phyloP scores from a whole-genome alignment of 306 rosid species.

The Cicer pinnatifidum region DNA sequence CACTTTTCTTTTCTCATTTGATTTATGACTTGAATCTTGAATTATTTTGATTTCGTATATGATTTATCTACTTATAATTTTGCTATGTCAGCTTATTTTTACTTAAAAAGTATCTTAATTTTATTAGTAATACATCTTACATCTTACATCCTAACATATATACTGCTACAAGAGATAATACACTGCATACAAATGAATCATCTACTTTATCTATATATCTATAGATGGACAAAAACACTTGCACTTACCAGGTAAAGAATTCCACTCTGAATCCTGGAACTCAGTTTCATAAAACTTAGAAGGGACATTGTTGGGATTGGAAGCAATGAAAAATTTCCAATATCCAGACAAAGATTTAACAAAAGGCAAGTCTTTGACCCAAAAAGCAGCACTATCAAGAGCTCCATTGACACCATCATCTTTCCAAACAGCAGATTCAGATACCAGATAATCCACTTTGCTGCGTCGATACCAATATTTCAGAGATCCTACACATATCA shows the following conservation, averaged over 20 bases:
- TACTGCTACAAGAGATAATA: not conserved
- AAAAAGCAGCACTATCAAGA: slow-evolving; percentile 77
- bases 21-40: too few species aligned
- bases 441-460: slow-evolving; percentile 72
- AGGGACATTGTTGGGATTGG: slow-evolving; percentile 72
- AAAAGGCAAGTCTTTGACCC: slow-evolving; percentile 83
- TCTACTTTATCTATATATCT: not conserved
- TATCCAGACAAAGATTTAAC: slow-evolving; percentile 83
- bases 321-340: slow-evolving; percentile 85
- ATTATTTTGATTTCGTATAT: too few species aligned
- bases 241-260: slow-evolving; percentile 72
- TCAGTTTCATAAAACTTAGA: slow-evolving; percentile 57
- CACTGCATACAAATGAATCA: not conserved
- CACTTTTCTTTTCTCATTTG: too few species aligned
- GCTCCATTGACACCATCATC: slow-evolving; percentile 80
- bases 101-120: too few species aligned
- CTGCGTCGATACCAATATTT: slow-evolving; percentile 80
- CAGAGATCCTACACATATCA: slow-evolving; percentile 69
- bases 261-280: slow-evolving; percentile 78
- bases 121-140: too few species aligned
- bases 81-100: too few species aligned
- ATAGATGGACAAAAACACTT: not conserved
- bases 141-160: not conserved
- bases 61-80: too few species aligned
- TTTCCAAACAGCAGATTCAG: slow-evolving; percentile 82